phyloP scores from a whole-genome alignment of 2,329 filamentous ascomycete genomes.

The Penicillium sclerotiorum region DNA sequence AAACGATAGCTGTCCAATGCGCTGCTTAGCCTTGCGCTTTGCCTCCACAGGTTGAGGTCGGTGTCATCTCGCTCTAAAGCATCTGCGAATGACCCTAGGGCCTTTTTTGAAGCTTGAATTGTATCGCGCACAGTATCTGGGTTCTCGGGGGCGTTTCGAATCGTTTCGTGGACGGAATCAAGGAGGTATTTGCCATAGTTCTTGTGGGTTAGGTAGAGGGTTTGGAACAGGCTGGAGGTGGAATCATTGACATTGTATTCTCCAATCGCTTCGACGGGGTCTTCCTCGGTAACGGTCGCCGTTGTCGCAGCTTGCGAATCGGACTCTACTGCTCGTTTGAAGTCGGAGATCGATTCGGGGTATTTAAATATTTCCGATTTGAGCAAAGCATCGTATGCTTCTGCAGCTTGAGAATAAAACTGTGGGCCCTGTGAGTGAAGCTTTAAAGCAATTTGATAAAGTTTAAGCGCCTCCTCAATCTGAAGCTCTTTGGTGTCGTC shows the following conservation, averaged over 20 bases:
- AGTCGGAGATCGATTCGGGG: constrained; percentile 82
- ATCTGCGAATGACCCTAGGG: constrained; percentile 60
- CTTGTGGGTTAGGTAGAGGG: constrained; percentile 91
- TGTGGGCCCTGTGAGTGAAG: constrained; percentile 83
- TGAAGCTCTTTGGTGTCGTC: constrained; percentile 96
- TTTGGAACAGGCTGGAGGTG: constrained; percentile 79
- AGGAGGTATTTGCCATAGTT: constrained; percentile 91
- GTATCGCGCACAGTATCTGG: constrained; percentile 24
- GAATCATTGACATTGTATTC: constrained; percentile 69
- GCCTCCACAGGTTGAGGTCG: constrained; percentile 66
- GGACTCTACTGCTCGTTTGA: constrained; percentile 67
- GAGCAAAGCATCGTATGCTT: constrained; percentile 84
- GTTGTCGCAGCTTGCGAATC: constrained; percentile 32
- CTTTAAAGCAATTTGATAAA: constrained; percentile 89
- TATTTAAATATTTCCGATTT: constrained; percentile 92
- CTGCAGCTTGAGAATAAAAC: constrained; percentile 73
- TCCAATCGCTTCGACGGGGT: constrained; percentile 36
- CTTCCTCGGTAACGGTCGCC: constrained; percentile 19
- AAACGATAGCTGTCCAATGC: constrained; percentile 61
- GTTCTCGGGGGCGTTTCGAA: constrained; percentile 28
- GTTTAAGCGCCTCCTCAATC: constrained; percentile 94
- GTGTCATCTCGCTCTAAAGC: constrained; percentile 67
- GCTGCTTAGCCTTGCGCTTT: constrained; percentile 60
- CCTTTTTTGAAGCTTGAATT: constrained; percentile 42
- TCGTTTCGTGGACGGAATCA: constrained; percentile 66